A percentile compares a stretch with the other conserved stretches of the same genome.
These are phyloP conservation scores for Penicillium sp. DNA, from an alignment of 2,329 filamentous ascomycete genomes.

Conservation along the genomic window DNA sequence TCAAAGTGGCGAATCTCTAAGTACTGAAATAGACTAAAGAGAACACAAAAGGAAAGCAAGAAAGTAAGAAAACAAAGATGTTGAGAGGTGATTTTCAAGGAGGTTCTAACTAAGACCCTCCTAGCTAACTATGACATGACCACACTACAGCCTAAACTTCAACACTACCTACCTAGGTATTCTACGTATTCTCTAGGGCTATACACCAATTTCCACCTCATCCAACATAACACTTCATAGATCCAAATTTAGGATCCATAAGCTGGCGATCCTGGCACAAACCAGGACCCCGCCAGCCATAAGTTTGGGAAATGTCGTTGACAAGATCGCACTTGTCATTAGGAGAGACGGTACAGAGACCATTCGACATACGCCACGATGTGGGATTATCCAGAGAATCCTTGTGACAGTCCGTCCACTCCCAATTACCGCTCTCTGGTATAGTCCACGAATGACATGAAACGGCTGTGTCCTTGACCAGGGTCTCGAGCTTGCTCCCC, in stretches of 20 bases:
- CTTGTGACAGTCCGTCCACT: background rate
- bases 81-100: background rate
- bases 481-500: background rate
- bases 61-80: background rate
- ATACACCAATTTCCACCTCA: background rate
- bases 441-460: slow-evolving; percentile 1
- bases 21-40: background rate
- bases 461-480: background rate
- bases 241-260: slow-evolving; percentile 1
- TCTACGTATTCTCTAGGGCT: no score
- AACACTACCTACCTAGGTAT: no score
- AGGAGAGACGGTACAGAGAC: background rate
- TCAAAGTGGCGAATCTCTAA: background rate
- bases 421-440: background rate
- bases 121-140: no score
- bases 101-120: background rate
- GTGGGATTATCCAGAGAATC: background rate
- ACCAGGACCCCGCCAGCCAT: slow-evolving; percentile 1
- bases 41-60: background rate
- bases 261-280: background rate
- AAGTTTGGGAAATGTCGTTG: background rate
- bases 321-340: background rate
- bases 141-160: no score
- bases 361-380: slow-evolving; percentile 2
- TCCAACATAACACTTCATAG: slow-evolving; percentile 5